Evolutionary conservation across 176 grass and related monocot genomes (phyloP).

Genomic region (Aegilops speltoides): DNA sequence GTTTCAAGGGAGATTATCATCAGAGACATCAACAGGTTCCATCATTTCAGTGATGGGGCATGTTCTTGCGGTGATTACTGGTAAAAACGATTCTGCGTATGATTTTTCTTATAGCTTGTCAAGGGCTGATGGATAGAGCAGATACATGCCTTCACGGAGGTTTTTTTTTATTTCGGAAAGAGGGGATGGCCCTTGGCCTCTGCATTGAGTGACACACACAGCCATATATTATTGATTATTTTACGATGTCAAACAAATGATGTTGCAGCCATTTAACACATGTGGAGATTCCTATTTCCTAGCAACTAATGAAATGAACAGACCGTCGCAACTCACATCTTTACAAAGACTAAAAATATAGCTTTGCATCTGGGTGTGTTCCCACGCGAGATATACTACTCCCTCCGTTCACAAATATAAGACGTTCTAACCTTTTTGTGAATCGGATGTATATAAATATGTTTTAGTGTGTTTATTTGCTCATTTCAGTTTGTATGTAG

Average conservation of each 20-base stretch:
- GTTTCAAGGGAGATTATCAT: constrained; percentile 81
- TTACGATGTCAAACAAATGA: too few relatives aligned
- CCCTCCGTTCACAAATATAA: too few relatives aligned
- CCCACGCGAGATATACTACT: not conserved
- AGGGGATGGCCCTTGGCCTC: not conserved
- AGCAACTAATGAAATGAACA: too few relatives aligned
- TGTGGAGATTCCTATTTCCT: too few relatives aligned
- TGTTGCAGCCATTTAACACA: too few relatives aligned
- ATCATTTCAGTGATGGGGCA: constrained; percentile 68
- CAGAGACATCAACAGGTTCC: constrained; percentile 64
- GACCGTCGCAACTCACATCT: too few relatives aligned
- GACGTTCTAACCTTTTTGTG: too few relatives aligned
- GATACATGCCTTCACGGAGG: not conserved
- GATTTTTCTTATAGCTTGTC: not conserved
- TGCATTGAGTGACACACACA: not conserved
- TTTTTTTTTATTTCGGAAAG: not conserved
- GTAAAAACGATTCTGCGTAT: constrained; percentile 20
- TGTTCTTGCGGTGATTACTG: constrained; percentile 82
- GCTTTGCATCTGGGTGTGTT: not conserved
- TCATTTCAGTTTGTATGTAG: too few relatives aligned
- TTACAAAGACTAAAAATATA: not conserved
- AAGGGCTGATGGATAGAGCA: constrained; percentile 17
- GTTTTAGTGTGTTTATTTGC: too few relatives aligned
- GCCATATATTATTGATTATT: not conserved
- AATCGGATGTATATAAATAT: too few relatives aligned